Evolutionary conservation across 768 basidiomycete species (phyloP), one percentile per base, ranked within the genome.

Genomic region (Sporobolomyces phaffii): DNA sequence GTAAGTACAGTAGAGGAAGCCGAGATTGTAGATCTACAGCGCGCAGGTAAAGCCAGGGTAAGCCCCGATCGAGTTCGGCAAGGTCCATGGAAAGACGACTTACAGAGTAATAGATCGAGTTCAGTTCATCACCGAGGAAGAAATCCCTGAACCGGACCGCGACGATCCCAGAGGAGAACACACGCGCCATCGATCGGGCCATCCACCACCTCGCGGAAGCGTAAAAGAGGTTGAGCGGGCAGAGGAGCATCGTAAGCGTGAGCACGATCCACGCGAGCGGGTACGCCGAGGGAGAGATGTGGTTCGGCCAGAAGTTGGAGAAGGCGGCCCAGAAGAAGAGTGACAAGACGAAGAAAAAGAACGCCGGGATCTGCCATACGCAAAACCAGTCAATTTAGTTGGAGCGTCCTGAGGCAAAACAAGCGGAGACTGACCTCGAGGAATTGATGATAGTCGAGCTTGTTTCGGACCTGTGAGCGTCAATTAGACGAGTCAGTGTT

Each of bases 261-360:
- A 90, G 81, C 1, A 81, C 82, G 9, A 97, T 80, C 91, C 92
- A 99, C 3, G 87, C 75, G 26, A 90, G 77, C 0, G 89, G 88
- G 86, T 89, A 98, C 2, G 85, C 77, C 6, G 84, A 85, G 0
- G 94, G 89, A 79, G 18, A 87, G 75, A n/a, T 77, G 72, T 0
- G 81, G 76, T 28, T 77, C 66, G 18, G 87, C 88, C 26, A 90
- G 79, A 40, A 64, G 26, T 81, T 81, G 48, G 82, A 75, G 75
- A 93, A 89, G 0, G 92, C 89, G 47, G 96, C 80, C 86, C 86
- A 92, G 76, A 91, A 91, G 33, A 87, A 84, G 67, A 87, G 88
- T 58, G 83, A 84, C 8, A 97, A 82, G 1, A 85, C 81, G 29
- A 84, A 80, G 33, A 91, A 81, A n/a, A 94, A 77, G 52, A 91